phyloP scores from a whole-genome alignment of 345 rosid genomes.

The Trapa incisa region DNA sequence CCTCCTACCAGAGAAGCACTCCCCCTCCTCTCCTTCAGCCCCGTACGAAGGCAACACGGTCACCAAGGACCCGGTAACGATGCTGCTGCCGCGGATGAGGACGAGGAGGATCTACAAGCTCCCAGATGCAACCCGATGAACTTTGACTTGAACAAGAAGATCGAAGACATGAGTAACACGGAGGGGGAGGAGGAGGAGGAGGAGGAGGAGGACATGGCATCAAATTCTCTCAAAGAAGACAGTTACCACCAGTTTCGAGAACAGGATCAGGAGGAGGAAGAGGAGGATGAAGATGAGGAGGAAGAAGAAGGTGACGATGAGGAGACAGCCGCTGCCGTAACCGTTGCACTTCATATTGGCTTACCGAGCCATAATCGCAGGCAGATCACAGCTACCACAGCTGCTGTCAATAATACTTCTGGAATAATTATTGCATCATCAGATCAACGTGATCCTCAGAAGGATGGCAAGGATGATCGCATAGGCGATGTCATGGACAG shows the following conservation, averaged over 20 bases:
- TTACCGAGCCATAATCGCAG: slow-evolving; percentile 78
- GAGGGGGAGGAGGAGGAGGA: not conserved
- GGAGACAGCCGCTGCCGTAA: slow-evolving; percentile 33
- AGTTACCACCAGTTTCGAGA: too few relatives aligned
- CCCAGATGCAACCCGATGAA: not conserved
- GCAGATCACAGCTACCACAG: slow-evolving; percentile 16
- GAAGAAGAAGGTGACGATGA: slow-evolving; percentile 3
- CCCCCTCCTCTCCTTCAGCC: slow-evolving; percentile 27
- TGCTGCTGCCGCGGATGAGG: not conserved
- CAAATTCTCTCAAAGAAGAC: not conserved
- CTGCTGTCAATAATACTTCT: not conserved
- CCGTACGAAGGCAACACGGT: slow-evolving; percentile 6
- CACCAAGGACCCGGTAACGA: too few relatives aligned
- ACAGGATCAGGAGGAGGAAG: too few relatives aligned
- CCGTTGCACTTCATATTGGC: slow-evolving; percentile 92
- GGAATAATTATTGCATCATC: not conserved
- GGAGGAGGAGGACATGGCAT: not conserved
- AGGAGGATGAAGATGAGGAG: slow-evolving; percentile 10
- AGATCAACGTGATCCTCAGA: not conserved
- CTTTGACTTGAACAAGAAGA: slow-evolving; percentile 5
- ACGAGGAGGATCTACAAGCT: not conserved
- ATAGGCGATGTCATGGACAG: slow-evolving; percentile 33
- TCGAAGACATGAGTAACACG: slow-evolving; percentile 3
- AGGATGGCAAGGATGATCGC: slow-evolving; percentile 10
- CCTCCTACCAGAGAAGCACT: too few relatives aligned